phyloP scores from a whole-genome alignment of 495 filamentous ascomycete genomes.

The Geoglossum glabrum region DNA sequence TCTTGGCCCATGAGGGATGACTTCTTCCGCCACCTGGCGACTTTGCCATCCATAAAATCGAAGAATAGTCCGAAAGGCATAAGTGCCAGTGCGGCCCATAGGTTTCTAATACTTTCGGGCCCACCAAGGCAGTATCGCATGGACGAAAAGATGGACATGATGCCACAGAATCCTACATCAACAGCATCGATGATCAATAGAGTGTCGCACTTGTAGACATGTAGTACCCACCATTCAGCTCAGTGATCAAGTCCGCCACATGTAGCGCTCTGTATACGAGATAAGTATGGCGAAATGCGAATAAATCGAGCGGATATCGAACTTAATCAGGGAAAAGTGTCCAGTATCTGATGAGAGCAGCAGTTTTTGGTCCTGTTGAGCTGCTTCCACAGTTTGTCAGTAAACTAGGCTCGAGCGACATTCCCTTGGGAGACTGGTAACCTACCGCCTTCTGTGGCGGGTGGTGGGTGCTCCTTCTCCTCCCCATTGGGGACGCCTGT shows the following conservation, averaged over 20 bases:
- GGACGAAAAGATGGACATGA: slow-evolving; percentile 90
- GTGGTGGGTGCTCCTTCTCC: not conserved
- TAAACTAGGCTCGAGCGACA: not conserved
- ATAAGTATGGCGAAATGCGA: not conserved
- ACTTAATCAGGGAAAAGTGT: slow-evolving; percentile 62
- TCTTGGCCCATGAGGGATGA: slow-evolving; percentile 95
- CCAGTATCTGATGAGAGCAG: slow-evolving; percentile 57
- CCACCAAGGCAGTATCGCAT: slow-evolving; percentile 73
- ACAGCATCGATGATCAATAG: not conserved
- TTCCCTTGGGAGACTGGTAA: not conserved
- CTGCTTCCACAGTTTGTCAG: slow-evolving; percentile 19
- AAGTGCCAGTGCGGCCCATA: slow-evolving; percentile 69
- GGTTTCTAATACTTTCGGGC: slow-evolving; percentile 20
- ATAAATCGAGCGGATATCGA: slow-evolving; percentile 8
- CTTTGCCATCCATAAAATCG: slow-evolving; percentile 94
- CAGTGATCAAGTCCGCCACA: slow-evolving; percentile 86
- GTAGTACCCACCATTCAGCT: slow-evolving; percentile 58
- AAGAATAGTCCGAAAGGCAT: slow-evolving; percentile 94
- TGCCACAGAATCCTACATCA: slow-evolving; percentile 54
- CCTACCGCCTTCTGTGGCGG: not conserved
- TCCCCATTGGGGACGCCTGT: slow-evolving; percentile 13
- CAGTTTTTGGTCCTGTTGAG: slow-evolving; percentile 67
- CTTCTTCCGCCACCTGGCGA: slow-evolving; percentile 90
- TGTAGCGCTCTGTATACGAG: slow-evolving; percentile 48
- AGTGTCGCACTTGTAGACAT: not conserved